Base-by-base conservation (phyloP, 208 protist genomes). In the Leishmania aethiopica region DNA sequence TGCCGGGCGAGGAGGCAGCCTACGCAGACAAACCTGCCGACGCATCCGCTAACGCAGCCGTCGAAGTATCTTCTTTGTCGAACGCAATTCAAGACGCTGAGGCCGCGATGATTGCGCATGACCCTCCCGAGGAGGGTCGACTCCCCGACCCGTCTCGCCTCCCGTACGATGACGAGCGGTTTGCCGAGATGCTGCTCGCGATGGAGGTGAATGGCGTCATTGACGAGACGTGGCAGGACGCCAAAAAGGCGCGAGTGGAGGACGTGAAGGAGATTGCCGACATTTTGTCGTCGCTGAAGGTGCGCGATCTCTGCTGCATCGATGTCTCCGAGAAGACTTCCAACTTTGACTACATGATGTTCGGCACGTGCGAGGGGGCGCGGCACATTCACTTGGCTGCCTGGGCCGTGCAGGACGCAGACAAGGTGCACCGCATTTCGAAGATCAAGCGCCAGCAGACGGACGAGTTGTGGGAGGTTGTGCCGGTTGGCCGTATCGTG, bases 301-400 rank as follows among this genome's bases (percentile, higher is more conserved):
- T 96, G 53, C 90, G 93, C 22, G 95, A 98, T 75, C 89, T 98
- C 75, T 94, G 90, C 83, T 94, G 91, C 79, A 93, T 98, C 76
- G 90, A 98, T 75, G 92, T 95, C 45, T 92, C 91, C 25, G 81
- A 79, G 35, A 98, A 98, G 80, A 98, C 93, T 32, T 80, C 88
- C 40, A 96, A 89, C 84, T 98, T 98, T 83, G 95, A 98, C 81
- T 98, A 95, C 86, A 95, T 98, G 78, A 90, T 98, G 66, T 94
- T 96, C 80, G 95, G 91, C 55, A 96, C 93, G 6, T 98, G 95
- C 80, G 93, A 97, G 59, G 95, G 95, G 11, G 75, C 92, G 19
- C 89, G 95, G 22, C 95, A 98, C 85, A 96, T 98, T 79, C 93
- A 98, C 80, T 84, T 98, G 47, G 93, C 93, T 59, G 92, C 95